Evolutionary conservation across 345 rosid species (phyloP), one percentile per base, ranked within the genome.

Genomic region (Hirschfeldia incana): DNA sequence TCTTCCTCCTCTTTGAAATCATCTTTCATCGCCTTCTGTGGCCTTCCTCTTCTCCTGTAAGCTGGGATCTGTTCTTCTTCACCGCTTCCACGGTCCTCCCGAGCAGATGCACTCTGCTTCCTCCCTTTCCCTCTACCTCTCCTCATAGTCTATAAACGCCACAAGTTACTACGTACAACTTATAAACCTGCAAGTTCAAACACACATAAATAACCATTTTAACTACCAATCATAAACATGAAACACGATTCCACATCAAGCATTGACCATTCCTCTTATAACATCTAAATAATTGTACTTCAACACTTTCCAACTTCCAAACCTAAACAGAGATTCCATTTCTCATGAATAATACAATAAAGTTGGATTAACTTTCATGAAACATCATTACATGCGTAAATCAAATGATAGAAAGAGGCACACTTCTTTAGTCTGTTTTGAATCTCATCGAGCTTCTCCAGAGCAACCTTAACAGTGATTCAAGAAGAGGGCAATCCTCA

Each of bases 111-210:
- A 29, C 70, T 82, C 83, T 82, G 90, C 83, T 87, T 90, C 91
- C 85, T 92, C 65, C 90, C 89, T 82, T 88, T 92, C 36, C 94
- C 92, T 85, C 89, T 88, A 15, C 88, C 92, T 85, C 91, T 82
- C 64, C 85, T 78, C 85, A 82, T 82, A 13, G 8, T 74, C 51
- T 67, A 26, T 15, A 44, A 63, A 30, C 5, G 15, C 27, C 37
- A 71, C 57, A 66, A 29, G 5, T 30, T 64, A 63, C 73, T 37
- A 30, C 42, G 73, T 4, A 21, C 74, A 60, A 9, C 8, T 0
- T 37, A 67, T 37, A 75, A 55, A 7, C 73, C 77, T 72, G 53
- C 65, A 42, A 42, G 10, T 13, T 42, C 53, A 32, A 61, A 70
- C 0, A n/a, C 57, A 49, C 21, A 3, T 39, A 8, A 39, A 34